Conservation (phyloP, 805 yeast genomes). For the Metschnikowia hibisci region DNA sequence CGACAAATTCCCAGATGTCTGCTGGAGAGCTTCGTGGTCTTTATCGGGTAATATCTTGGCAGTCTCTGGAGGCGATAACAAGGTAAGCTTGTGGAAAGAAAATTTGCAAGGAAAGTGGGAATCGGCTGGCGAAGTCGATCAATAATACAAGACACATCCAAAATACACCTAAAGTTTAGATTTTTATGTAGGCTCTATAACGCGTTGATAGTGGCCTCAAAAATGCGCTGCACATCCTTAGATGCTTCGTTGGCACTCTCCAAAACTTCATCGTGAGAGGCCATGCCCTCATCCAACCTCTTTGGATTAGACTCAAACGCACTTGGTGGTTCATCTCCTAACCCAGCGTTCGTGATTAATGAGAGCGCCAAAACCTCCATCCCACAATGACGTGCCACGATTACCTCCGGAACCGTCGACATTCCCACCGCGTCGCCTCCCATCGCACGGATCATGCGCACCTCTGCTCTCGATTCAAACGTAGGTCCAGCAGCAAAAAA, state of each 20-base stretch:
- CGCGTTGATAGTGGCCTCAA: conserved; percentile 57
- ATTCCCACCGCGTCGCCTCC: conserved; percentile 97
- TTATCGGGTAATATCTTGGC: conserved; percentile 94
- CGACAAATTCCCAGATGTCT: conserved; percentile 91
- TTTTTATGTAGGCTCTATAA: conserved; percentile 18
- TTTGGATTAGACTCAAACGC: conserved; percentile 53
- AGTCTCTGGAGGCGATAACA: conserved; percentile 93
- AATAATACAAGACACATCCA: conserved; percentile 33
- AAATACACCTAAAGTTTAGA: conserved; percentile 1
- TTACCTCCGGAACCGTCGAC: conserved; percentile 97
- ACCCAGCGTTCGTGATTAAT: conserved; percentile 80
- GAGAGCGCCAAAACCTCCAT: conserved; percentile 79
- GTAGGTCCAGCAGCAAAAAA: conserved; percentile 90
- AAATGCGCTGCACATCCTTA: conserved; percentile 66
- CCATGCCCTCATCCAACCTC: conserved; percentile 67
- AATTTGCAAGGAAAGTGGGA: conserved; percentile 93
- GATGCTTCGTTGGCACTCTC: conserved; percentile 81
- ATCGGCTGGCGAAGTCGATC: conserved; percentile 93
- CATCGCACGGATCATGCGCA: conserved; percentile 58
- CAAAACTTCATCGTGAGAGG: conserved; percentile 88
- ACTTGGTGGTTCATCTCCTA: conserved; percentile 63
- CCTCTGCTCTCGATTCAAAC: conserved; percentile 89
- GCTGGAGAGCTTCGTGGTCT: conserved; percentile 99
- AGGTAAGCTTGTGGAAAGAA: conserved; percentile 95
- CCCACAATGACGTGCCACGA: conserved; percentile 86